A percentile compares a stretch with the other conserved stretches of the same genome.
phyloP scores from a whole-genome alignment of 2,329 filamentous ascomycete genomes.

The Fusarium veterinarium region DNA sequence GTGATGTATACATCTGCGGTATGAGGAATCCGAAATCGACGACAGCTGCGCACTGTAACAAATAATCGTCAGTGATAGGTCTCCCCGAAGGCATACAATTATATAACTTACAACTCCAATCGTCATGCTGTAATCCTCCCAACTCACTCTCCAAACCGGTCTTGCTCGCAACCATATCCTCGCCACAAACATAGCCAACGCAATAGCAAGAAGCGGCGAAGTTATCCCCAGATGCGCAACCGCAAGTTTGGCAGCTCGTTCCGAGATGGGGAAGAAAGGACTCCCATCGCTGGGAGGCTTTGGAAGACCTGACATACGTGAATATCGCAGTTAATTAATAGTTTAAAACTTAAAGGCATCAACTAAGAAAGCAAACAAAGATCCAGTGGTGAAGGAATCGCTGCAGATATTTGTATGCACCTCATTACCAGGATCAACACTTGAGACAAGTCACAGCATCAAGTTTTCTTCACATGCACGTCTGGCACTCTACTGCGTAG shows the following conservation, averaged over 20 bases:
- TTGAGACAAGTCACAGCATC: slow-evolving; percentile 7
- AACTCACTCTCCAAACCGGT: slow-evolving; percentile 1
- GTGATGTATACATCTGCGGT: slow-evolving; percentile 8
- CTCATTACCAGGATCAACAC: background rate
- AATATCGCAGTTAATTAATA: too few relatives aligned
- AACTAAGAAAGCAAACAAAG: background rate
- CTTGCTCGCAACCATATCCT: slow-evolving; percentile 3
- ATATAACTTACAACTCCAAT: slow-evolving; percentile 7
- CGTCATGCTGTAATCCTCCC: slow-evolving; percentile 8
- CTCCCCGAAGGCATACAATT: too few relatives aligned
- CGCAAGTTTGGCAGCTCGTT: background rate
- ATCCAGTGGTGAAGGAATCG: background rate
- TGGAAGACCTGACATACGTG: background rate
- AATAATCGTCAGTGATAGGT: background rate
- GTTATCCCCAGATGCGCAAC: background rate
- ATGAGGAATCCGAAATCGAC: slow-evolving; percentile 12
- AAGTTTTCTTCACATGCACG: background rate
- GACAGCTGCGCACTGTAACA: background rate
- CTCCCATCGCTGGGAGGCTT: slow-evolving; percentile 13
- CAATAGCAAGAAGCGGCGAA: background rate
- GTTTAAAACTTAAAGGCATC: background rate
- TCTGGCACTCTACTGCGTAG: background rate
- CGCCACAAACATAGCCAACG: background rate
- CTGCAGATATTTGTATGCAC: slow-evolving; percentile 19
- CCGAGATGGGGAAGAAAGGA: slow-evolving; percentile 3